phyloP scores from a whole-genome alignment of 441 rosid genomes.

The Raphanus hybrid region DNA sequence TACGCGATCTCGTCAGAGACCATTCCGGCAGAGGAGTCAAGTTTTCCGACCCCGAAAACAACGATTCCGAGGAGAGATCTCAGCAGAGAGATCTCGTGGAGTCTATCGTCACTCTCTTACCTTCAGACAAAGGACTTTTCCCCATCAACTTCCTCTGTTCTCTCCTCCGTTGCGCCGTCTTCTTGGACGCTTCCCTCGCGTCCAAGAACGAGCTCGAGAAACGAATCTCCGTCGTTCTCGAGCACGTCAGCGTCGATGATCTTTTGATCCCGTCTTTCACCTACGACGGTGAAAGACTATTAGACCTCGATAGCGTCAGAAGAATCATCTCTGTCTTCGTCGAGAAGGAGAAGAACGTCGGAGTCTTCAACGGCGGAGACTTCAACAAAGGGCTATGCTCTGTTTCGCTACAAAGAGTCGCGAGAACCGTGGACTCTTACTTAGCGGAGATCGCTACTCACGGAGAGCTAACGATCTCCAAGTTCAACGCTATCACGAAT shows the following conservation, averaged over 20 bases:
- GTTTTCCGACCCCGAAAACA: constrained; percentile 37
- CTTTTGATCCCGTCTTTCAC: constrained; percentile 76
- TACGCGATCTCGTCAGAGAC: constrained; percentile 80
- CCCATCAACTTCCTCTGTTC: constrained; percentile 82
- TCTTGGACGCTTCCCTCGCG: constrained; percentile 54
- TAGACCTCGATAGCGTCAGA: constrained; percentile 85
- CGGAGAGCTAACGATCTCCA: constrained; percentile 66
- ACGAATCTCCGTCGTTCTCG: constrained; percentile 64
- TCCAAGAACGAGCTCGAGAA: constrained; percentile 83
- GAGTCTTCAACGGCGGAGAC: constrained; percentile 72
- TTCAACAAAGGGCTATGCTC: constrained; percentile 45
- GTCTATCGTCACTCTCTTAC: constrained; percentile 68
- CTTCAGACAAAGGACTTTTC: constrained; percentile 72
- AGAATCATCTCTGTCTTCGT: constrained; percentile 65
- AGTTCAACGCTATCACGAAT: constrained; percentile 79
- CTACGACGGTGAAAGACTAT: constrained; percentile 76
- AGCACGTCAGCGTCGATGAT: constrained; percentile 81
- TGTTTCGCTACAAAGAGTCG: constrained; percentile 59
- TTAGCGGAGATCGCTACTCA: constrained; percentile 74
- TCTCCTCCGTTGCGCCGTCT: constrained; percentile 81
- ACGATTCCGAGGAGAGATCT: constrained; percentile 45
- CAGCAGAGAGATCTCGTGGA: constrained; percentile 67
- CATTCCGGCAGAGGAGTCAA: constrained; percentile 68
- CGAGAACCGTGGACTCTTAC: constrained; percentile 74
- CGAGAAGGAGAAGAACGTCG: constrained; percentile 81